Base-by-base conservation (phyloP, 257 asterid species). In the Orobanche coerulescens region DNA sequence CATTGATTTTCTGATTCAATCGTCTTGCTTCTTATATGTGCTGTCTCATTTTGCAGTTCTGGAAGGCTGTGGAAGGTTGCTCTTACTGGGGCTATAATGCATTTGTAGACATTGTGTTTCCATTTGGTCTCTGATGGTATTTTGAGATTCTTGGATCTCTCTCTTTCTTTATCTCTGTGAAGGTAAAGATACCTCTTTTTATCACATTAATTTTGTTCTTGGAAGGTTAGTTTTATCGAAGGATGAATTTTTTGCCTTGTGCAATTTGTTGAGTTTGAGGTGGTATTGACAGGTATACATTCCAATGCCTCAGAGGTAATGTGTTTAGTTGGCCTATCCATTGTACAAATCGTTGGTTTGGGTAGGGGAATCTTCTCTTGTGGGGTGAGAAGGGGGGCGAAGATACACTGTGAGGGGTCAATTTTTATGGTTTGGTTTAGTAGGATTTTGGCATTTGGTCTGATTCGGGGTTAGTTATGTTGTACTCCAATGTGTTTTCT, bases 401-500 rank as follows among this genome's bases (percentile, higher is more conserved):
- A 36, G 30, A 36, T 20, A 43, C 66, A 51, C 51, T 53, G 42
- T 46, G 67, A 71, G 77, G 53, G 22, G 67, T 66, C 67, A 28
- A 57, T 59, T 52, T 50, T 52, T 42, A 8, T 59, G 56, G 55
- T 56, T 51, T 48, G 58, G 70, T 66, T 36, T 31, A 42, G 55
- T 57, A 25, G 61, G 78, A 46, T 65, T 62, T 58, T 31, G 25
- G 56, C 54, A 56, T 18, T 58, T 73, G 63, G 55, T 58, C 65
- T 46, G 30, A 24, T 44, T 56, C 52, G 64, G 75, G 64, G 20
- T 67, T 64, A 60, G 63, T 64, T 56, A 63, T 79, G 78, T 58
- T 72, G 58, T 65, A 67, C 65, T 53, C 79, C 76, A 69, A 79
- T 84, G 82, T 63, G 76, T 73, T 67, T 34, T 34, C 63, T 53